Base-by-base conservation (phyloP, 805 yeast species). In the Cyberlindnera xylosilytica region DNA sequence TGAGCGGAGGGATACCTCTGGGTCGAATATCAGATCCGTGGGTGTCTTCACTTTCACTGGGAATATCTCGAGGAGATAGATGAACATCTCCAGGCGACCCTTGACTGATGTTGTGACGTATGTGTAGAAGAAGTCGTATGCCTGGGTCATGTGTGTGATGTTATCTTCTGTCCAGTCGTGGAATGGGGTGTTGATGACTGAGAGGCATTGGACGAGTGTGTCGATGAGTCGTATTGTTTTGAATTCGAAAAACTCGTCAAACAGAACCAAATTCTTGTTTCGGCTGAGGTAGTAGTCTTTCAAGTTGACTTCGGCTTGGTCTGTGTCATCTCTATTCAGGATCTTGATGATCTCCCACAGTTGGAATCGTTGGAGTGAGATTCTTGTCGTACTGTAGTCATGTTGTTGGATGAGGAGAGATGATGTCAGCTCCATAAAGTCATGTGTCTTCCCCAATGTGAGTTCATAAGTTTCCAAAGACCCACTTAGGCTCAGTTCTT, bases 241-340 rank as follows among this genome's bases (percentile, higher is more conserved):
- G 35, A 47, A 54, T 20, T 57, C 60, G 42, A 66, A 65, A 32
- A 64, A 53, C 26, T 65, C 65, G 6, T 58, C 61, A 38, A 62
- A 66, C 2, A 60, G 43, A 1, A 62, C 49, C 6, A 64, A 40
- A 36, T 66, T 69, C 38, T 59, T 61, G 39, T 58, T 64, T 4
- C 51, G 46, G 8, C 47, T 38, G 1, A 63, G 38, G 38, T 65
- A 66, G 27, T 59, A 61, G 39, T 65, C 66, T 26, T 57, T 50
- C 5, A 64, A 35, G 10, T 57, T 50, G 24, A 58, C 30, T 29
- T 61, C 62, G 4, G 48, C 17, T 9, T 40, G 41, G 1, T 43
- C 41, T 11, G 43, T 31, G 23, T 45, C 48, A 16, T 46, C 39
- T 23, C 53, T 17, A 32, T 51, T 51, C n/a, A 62, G 16, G 20